Conservation (phyloP, 2,329 filamentous ascomycete genomes). For the Exophiala bonariae region DNA sequence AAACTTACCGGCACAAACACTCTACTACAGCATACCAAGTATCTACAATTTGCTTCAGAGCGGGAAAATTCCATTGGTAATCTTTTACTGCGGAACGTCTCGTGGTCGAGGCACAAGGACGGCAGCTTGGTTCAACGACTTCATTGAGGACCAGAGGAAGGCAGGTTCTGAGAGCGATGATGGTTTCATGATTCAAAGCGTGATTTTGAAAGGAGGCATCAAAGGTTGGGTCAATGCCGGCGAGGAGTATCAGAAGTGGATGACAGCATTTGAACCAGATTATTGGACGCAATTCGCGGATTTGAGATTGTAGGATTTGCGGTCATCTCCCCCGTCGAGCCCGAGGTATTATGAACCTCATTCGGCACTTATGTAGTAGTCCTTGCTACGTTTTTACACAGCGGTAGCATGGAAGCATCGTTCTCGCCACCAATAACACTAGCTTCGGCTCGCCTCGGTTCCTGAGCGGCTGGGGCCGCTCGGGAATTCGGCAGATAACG, state of each 20-base stretch:
- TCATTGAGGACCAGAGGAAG: slow-evolving; percentile 41
- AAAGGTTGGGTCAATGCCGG: slow-evolving; percentile 34
- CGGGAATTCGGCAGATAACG: too few relatives aligned
- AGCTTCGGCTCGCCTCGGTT: too few relatives aligned
- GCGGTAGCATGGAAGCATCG: too few relatives aligned
- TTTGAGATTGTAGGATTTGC: background rate
- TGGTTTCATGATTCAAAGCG: slow-evolving; percentile 7
- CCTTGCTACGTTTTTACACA: too few relatives aligned
- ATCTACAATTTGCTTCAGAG: slow-evolving; percentile 35
- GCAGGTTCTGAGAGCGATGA: background rate
- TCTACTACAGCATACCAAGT: slow-evolving; percentile 38
- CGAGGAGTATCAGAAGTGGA: slow-evolving; percentile 29
- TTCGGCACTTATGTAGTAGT: too few relatives aligned
- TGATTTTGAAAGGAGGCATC: slow-evolving; percentile 33
- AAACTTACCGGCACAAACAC: slow-evolving; percentile 43
- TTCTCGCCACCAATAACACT: too few relatives aligned
- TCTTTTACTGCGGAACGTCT: slow-evolving; percentile 52
- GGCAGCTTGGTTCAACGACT: slow-evolving; percentile 57
- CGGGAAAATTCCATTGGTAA: slow-evolving; percentile 34
- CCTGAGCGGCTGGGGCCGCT: too few relatives aligned
- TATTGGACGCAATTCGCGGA: slow-evolving; percentile 12
- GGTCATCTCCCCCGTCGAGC: too few relatives aligned
- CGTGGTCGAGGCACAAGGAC: slow-evolving; percentile 55
- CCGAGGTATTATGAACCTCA: too few relatives aligned
- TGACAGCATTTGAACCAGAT: slow-evolving; percentile 32